Evolutionary conservation across 352 stramenopile species (phyloP), one percentile per base, ranked within the genome.

Genomic region (Globisporangium recalcitrans): DNA sequence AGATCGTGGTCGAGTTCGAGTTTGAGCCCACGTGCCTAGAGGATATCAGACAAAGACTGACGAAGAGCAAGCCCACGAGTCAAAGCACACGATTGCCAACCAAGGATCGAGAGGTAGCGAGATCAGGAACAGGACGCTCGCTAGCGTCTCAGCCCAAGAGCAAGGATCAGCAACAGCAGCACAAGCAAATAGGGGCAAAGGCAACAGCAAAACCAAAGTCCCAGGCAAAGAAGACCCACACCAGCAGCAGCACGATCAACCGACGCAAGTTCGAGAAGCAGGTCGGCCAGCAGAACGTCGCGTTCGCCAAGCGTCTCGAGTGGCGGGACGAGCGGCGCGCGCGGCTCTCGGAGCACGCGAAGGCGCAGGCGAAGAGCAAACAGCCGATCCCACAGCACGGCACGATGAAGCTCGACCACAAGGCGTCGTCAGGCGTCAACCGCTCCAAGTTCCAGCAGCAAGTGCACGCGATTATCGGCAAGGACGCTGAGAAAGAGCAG

Each of bases 391-490:
- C 71, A 32, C 72, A 81, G 27, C 57, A 79, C n/a, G 72, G 76
- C 32, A 65, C 76, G 1, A 75, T 73, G 49, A 82, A 72, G 22
- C 61, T 69, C 32, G 68, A 60, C 14, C 78, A 88, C 60, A 87
- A 88, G 64, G 72, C 81, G 7, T 83, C 80, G 16, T 86, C 81
- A 0, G 52, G 59, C 9, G 77, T 91, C n/a, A 91, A 91, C 10
- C 81, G 79, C 32, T 60, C 52, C 51, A 87, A 80, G 48, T 85
- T 88, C 44, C 67, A 73, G 1, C 64, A 81, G 46, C 76, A 86
- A 42, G 62, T 91, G 13, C 58, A 78, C 16, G 77, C 71, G 46
- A 87, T 85, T 26, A 52, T 31, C 4, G 32, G 52, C 40, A 60
- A 58, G 29, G 60, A 22, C 1, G 40, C 27, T 27, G 9, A 31